phyloP scores from a whole-genome alignment of 1,284 basidiomycete species.

The Flammula alnicola region DNA sequence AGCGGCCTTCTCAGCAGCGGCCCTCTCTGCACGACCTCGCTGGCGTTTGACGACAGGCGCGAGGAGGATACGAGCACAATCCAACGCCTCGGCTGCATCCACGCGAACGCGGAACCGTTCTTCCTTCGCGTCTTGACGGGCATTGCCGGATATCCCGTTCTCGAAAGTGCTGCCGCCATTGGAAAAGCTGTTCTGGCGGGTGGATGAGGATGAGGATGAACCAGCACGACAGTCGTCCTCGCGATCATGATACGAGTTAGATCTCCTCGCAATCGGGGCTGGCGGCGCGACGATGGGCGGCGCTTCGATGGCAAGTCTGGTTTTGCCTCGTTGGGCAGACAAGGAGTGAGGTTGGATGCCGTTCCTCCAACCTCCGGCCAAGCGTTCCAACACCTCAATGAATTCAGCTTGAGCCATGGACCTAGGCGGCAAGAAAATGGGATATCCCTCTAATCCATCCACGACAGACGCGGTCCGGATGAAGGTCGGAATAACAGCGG shows the following conservation, averaged over 20 bases:
- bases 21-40: slow-evolving; percentile 54
- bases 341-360: slow-evolving; percentile 63
- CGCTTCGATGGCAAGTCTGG: slow-evolving; percentile 49
- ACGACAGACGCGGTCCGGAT: slow-evolving; percentile 65
- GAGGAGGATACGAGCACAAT: slow-evolving; percentile 69
- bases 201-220: slow-evolving; percentile 24
- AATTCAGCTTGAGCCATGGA: slow-evolving; percentile 88
- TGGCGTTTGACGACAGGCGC: slow-evolving; percentile 67
- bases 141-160: neutral
- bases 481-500: slow-evolving; percentile 62
- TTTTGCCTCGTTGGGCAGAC: slow-evolving; percentile 40
- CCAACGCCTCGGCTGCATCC: slow-evolving; percentile 51
- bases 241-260: slow-evolving; percentile 20
- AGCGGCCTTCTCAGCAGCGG: slow-evolving; percentile 51
- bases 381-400: slow-evolving; percentile 76
- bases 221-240: slow-evolving; percentile 22
- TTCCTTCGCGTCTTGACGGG: slow-evolving; percentile 5
- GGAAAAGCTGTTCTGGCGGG: slow-evolving; percentile 8
- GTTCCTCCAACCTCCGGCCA: slow-evolving; percentile 69
- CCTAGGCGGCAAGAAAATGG: slow-evolving; percentile 79
- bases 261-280: slow-evolving; percentile 17
- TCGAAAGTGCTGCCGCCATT: neutral
- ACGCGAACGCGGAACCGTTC: slow-evolving; percentile 24
- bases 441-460: slow-evolving; percentile 82
- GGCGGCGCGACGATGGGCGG: slow-evolving; percentile 29